Conservation (phyloP, 2,329 filamentous ascomycete species). For the Cercospora sesami region DNA sequence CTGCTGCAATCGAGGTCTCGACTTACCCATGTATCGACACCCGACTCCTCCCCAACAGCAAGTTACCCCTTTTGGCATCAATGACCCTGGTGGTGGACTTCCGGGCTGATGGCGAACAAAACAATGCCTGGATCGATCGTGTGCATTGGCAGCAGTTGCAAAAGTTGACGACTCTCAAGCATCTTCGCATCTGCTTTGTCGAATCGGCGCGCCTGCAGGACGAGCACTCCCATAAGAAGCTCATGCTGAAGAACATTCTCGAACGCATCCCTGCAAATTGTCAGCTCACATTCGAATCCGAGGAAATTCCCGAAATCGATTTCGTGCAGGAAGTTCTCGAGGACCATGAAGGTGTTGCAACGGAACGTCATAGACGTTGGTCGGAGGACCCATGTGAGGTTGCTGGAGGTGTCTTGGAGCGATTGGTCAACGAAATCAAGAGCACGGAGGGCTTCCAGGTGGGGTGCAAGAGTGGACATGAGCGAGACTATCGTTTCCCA, state of each 20-base stretch:
- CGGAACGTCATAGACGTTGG: background rate
- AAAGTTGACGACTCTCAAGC: slow-evolving; percentile 19
- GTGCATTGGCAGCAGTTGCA: slow-evolving; percentile 23
- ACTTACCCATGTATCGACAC: slow-evolving; percentile 11
- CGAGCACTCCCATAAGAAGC: slow-evolving; percentile 8
- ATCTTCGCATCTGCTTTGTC: slow-evolving; percentile 21
- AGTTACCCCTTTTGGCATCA: slow-evolving; percentile 17
- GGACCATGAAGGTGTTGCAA: slow-evolving; percentile 4
- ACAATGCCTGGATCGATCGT: slow-evolving; percentile 2
- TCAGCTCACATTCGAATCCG: slow-evolving; percentile 18
- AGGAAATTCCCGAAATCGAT: slow-evolving; percentile 17
- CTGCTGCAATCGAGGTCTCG: background rate
- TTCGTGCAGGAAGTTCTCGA: slow-evolving; percentile 19
- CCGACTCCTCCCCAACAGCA: slow-evolving; percentile 6
- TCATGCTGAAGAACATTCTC: slow-evolving; percentile 27
- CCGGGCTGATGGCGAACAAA: background rate
- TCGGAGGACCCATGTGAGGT: slow-evolving; percentile 12
- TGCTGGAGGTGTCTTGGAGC: slow-evolving; percentile 13
- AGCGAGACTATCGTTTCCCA: slow-evolving; percentile 22
- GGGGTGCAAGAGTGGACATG: slow-evolving; percentile 18
- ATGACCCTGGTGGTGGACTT: slow-evolving; percentile 16
- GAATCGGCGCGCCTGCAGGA: slow-evolving; percentile 5
- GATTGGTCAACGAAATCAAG: slow-evolving; percentile 9
- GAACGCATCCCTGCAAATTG: slow-evolving; percentile 25
- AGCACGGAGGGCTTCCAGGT: slow-evolving; percentile 7